Evolutionary conservation across 306 rosid species (phyloP).

Genomic region (Malus sieversii): DNA sequence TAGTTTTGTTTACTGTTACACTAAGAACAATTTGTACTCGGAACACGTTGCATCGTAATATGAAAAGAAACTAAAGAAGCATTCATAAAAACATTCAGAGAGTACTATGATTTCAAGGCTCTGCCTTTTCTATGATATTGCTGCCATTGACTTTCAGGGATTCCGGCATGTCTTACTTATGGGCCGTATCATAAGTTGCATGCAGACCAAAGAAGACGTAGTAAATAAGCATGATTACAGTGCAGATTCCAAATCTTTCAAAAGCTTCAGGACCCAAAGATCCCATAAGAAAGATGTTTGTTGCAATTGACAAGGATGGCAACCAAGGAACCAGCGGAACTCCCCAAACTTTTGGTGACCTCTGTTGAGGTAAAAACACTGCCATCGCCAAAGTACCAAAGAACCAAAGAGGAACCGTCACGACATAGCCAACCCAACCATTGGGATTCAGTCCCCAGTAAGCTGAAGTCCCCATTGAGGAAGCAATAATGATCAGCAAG

Average conservation of each 20-base stretch:
- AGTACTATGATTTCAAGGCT: slow-evolving; percentile 20
- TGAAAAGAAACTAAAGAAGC: not conserved
- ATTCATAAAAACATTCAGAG: not conserved
- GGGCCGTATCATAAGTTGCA: slow-evolving; percentile 77
- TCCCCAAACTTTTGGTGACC: slow-evolving; percentile 68
- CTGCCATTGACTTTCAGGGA: slow-evolving; percentile 8
- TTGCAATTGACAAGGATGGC: slow-evolving; percentile 70
- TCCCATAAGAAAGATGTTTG: slow-evolving; percentile 69
- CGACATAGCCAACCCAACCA: slow-evolving; percentile 53
- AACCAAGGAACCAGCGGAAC: slow-evolving; percentile 87
- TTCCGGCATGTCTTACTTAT: slow-evolving; percentile 29
- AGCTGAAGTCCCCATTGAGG: slow-evolving; percentile 65
- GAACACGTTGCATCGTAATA: not conserved
- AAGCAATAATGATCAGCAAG: slow-evolving; percentile 50
- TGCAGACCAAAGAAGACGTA: slow-evolving; percentile 70
- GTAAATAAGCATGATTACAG: slow-evolving; percentile 47
- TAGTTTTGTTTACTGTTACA: not conserved
- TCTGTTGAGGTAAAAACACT: slow-evolving; percentile 42
- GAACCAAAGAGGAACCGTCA: slow-evolving; percentile 61
- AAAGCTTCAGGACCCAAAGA: slow-evolving; percentile 44
- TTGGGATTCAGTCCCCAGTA: slow-evolving; percentile 54
- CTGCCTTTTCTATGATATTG: slow-evolving; percentile 25
- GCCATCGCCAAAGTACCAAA: slow-evolving; percentile 52
- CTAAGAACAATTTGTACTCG: not conserved
- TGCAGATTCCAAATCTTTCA: slow-evolving; percentile 63